These are phyloP conservation scores for Brassica juncea DNA, from an alignment of 345 rosid species.

Conservation along the genomic window DNA sequence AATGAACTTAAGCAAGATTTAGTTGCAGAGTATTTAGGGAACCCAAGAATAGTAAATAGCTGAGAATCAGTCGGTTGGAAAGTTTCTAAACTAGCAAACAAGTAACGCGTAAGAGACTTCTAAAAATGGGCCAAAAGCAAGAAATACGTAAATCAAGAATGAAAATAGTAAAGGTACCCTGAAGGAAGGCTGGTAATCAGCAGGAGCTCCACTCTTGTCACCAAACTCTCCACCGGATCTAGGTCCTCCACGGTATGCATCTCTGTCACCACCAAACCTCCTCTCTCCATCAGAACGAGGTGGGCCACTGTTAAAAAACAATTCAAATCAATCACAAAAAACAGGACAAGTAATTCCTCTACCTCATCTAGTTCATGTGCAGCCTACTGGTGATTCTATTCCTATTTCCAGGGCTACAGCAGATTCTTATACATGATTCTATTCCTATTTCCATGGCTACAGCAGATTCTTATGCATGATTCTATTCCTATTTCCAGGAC, in stretches of 20 bases:
- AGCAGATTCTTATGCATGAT: neutral
- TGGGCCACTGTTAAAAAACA: conserved; percentile 57
- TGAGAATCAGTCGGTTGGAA: neutral
- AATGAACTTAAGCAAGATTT: neutral
- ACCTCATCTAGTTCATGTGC: neutral
- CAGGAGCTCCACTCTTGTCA: conserved; percentile 92
- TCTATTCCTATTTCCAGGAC: neutral
- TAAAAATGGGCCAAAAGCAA: neutral
- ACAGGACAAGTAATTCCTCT: neutral
- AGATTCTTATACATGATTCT: neutral
- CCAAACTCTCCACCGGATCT: conserved; percentile 85
- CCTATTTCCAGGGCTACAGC: too few species aligned
- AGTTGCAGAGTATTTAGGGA: neutral
- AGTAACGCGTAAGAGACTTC: neutral
- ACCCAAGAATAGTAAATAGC: neutral
- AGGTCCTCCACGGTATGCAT: conserved; percentile 88
- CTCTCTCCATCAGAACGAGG: conserved; percentile 90
- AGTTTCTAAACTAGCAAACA: neutral
- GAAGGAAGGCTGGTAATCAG: conserved; percentile 81
- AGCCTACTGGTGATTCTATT: neutral
- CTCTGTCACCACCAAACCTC: conserved; percentile 73
- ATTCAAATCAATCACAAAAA: neutral
- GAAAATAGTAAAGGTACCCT: conserved; percentile 58
- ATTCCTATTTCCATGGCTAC: neutral
- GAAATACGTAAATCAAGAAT: neutral